These are phyloP conservation scores for Pythium phragmiticola DNA, from an alignment of 352 stramenopile species.

Conservation along the genomic window DNA sequence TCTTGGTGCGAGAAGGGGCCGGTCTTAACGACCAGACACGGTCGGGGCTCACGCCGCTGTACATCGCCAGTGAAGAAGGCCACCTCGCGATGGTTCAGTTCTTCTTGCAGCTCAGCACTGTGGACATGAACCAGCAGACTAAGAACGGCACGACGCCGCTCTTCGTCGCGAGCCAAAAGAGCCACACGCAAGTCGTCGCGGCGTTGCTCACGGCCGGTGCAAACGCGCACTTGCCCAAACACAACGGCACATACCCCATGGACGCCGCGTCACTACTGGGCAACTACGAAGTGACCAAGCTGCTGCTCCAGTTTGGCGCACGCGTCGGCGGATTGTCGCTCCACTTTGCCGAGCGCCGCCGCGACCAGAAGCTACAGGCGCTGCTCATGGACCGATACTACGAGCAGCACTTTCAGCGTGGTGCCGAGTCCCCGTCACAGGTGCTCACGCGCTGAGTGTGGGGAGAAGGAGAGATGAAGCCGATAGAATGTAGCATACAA, in stretches of 20 bases:
- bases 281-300: conserved; percentile 49
- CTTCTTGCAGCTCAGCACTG: conserved; percentile 38
- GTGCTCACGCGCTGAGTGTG: conserved; percentile 8
- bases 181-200: conserved; percentile 53
- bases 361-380: conserved; percentile 52
- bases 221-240: conserved; percentile 52
- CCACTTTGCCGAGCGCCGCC: conserved; percentile 74
- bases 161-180: conserved; percentile 78
- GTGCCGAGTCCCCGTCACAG: conserved; percentile 5
- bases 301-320: conserved; percentile 70
- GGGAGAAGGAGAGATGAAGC: not conserved
- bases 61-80: conserved; percentile 85
- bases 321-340: conserved; percentile 59
- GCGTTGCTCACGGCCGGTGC: conserved; percentile 55
- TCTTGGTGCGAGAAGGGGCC: conserved; percentile 53
- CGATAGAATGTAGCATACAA: not conserved
- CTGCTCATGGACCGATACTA: conserved; percentile 70
- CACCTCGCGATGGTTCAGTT: conserved; percentile 62
- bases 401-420: conserved; percentile 45
- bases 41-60: conserved; percentile 74
- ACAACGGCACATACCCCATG: conserved; percentile 72
- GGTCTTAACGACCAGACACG: conserved; percentile 70
- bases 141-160: conserved; percentile 67
- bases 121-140: conserved; percentile 38
- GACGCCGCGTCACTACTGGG: conserved; percentile 70